A percentile compares a stretch with the other conserved stretches of the same genome.
phyloP scores from a whole-genome alignment of 768 basidiomycete genomes.

The Mycena amicta region DNA sequence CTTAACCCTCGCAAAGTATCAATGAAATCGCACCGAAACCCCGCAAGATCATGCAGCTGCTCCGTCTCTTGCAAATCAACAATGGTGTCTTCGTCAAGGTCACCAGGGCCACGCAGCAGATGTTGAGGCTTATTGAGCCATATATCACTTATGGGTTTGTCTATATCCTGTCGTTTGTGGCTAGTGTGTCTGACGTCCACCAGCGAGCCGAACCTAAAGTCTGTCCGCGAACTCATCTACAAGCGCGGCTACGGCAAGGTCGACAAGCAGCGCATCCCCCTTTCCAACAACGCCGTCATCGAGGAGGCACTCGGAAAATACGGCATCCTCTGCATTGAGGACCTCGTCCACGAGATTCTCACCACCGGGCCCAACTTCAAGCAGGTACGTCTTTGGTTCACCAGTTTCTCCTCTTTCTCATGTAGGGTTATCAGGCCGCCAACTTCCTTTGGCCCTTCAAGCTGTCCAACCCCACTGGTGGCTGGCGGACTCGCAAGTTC shows the following conservation, averaged over 20 bases:
- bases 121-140: conserved; percentile 97
- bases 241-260: conserved; percentile 99
- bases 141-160: conserved; percentile 94
- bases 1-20: conserved; percentile 68
- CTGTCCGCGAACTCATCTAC: conserved; percentile 96
- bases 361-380: conserved; percentile 99
- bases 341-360: conserved; percentile 95
- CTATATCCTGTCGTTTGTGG: background rate
- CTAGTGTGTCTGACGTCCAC: background rate
- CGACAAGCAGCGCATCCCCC: conserved; percentile 95
- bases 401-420: conserved; percentile 5
- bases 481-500: conserved; percentile 98
- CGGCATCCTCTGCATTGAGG: conserved; percentile 96
- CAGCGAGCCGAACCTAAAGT: conserved; percentile 95
- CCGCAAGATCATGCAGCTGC: conserved; percentile 97
- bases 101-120: conserved; percentile 94
- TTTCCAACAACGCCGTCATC: conserved; percentile 91
- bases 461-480: conserved; percentile 97
- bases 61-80: conserved; percentile 99
- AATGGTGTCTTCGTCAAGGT: conserved; percentile 98
- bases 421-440: conserved; percentile 53
- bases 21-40: conserved; percentile 99
- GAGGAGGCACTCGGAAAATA: conserved; percentile 88
- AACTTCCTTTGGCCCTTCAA: conserved; percentile 99
- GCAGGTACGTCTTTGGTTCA: conserved; percentile 60